These are phyloP conservation scores for Pichia sp. DNA, from an alignment of 1,139 yeast species.

Conservation along the genomic window DNA sequence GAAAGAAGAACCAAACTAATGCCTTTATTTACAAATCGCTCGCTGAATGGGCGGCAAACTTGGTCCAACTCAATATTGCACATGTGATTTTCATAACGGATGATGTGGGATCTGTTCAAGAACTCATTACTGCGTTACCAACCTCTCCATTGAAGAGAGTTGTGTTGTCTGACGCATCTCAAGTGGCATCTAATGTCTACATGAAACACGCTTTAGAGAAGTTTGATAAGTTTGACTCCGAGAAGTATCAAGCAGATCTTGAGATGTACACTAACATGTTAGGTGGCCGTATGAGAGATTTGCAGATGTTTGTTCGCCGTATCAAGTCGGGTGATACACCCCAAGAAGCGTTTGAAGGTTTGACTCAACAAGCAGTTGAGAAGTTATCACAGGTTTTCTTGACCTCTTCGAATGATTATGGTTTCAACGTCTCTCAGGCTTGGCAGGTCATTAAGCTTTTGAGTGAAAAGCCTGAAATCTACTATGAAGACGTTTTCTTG, in stretches of 20 bases:
- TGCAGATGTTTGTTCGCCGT: conserved; percentile 85
- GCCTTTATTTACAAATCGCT: conserved; percentile 66
- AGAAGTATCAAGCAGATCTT: conserved; percentile 26
- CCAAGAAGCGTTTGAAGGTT: conserved; percentile 63
- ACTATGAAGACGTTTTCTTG: conserved; percentile 46
- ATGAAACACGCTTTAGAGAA: conserved; percentile 51
- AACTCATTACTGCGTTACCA: conserved; percentile 66
- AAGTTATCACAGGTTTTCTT: conserved; percentile 79
- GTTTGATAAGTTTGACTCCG: conserved; percentile 18
- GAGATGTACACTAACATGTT: conserved; percentile 61
- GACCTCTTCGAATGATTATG: conserved; percentile 26
- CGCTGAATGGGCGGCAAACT: conserved; percentile 83
- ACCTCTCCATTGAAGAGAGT: conserved; percentile 78
- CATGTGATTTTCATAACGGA: conserved; percentile 85
- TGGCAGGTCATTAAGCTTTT: conserved; percentile 75
- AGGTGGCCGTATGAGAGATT: conserved; percentile 93
- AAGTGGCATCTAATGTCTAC: conserved; percentile 61
- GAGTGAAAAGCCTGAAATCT: conserved; percentile 39
- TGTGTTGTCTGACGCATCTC: conserved; percentile 74
- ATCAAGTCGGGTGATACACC: conserved; percentile 84
- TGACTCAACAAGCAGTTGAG: conserved; percentile 79
- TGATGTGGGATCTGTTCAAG: conserved; percentile 71
- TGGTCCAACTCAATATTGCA: conserved; percentile 73
- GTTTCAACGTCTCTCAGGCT: conserved; percentile 74
- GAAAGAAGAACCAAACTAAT: conserved; percentile 48